phyloP scores from a whole-genome alignment of 371 early-diverging fungal species.

The Saksenaea vasiformis region DNA sequence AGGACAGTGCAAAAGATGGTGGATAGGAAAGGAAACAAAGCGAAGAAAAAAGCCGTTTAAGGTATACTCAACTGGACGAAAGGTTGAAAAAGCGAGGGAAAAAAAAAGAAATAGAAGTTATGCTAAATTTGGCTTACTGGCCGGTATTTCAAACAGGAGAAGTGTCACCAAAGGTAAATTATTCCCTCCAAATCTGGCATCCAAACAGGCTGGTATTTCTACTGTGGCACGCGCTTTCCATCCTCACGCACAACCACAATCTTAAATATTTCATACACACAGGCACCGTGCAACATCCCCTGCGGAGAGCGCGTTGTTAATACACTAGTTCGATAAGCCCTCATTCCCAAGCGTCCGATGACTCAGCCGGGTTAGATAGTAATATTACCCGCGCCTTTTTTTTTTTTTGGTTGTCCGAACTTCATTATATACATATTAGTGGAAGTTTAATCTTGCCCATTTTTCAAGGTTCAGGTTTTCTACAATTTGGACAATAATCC shows the following conservation, averaged over 20 bases:
- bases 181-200: constrained; percentile 1
- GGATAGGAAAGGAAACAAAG: not conserved
- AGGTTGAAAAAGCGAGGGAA: not conserved
- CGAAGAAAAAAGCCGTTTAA: not conserved
- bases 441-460: no score
- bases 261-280: not conserved
- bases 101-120: not conserved
- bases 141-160: constrained; percentile 5
- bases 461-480: not conserved
- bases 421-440: no score
- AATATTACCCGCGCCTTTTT: not conserved
- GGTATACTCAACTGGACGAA: no score
- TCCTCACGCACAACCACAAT: not conserved
- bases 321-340: not conserved
- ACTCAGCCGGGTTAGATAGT: not conserved
- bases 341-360: not conserved
- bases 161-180: constrained; percentile 1
- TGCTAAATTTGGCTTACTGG: constrained; percentile 5
- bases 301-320: not conserved
- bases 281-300: not conserved
- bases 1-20: not conserved
- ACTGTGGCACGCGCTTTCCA: not conserved
- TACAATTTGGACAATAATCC: not conserved
- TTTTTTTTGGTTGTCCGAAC: not conserved
- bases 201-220: constrained; percentile 1